A percentile compares a stretch with the other conserved stretches of the same genome.
Evolutionary conservation across 2,329 filamentous ascomycete genomes (phyloP).

Genomic region (Pseudogymnoascus sp.): DNA sequence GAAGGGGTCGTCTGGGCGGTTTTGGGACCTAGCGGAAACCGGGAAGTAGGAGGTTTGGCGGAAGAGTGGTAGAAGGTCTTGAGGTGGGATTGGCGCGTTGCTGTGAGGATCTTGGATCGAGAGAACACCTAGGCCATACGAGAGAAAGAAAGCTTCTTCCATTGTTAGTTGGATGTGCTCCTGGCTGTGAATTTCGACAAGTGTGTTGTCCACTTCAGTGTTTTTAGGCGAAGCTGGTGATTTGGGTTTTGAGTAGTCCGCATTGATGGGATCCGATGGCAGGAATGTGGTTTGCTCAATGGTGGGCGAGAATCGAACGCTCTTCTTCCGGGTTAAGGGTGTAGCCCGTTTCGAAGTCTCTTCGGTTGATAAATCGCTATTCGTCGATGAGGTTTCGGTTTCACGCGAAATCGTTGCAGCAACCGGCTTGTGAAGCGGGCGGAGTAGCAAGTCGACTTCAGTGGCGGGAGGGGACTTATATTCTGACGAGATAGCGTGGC

Average conservation of each 20-base stretch:
- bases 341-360: background rate
- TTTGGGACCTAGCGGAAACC: conserved; percentile 32
- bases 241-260: background rate
- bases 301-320: conserved; percentile 61
- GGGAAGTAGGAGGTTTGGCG: conserved; percentile 65
- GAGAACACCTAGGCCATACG: conserved; percentile 71
- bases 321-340: conserved; percentile 42
- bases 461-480: background rate
- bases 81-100: conserved; percentile 39
- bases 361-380: background rate
- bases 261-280: conserved; percentile 35
- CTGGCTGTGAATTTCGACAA: conserved; percentile 40
- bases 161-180: conserved; percentile 89
- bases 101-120: conserved; percentile 48
- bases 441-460: background rate
- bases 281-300: conserved; percentile 58
- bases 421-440: background rate
- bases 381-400: background rate
- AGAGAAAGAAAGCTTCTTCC: conserved; percentile 87
- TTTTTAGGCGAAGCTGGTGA: conserved; percentile 19
- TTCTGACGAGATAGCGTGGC: background rate
- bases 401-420: background rate
- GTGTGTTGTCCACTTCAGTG: conserved; percentile 21
- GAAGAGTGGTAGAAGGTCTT: conserved; percentile 58
- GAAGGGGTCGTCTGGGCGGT: conserved; percentile 70